Evolutionary conservation across 2,329 filamentous ascomycete species (phyloP).

Genomic region (Aureobasidium sp.): DNA sequence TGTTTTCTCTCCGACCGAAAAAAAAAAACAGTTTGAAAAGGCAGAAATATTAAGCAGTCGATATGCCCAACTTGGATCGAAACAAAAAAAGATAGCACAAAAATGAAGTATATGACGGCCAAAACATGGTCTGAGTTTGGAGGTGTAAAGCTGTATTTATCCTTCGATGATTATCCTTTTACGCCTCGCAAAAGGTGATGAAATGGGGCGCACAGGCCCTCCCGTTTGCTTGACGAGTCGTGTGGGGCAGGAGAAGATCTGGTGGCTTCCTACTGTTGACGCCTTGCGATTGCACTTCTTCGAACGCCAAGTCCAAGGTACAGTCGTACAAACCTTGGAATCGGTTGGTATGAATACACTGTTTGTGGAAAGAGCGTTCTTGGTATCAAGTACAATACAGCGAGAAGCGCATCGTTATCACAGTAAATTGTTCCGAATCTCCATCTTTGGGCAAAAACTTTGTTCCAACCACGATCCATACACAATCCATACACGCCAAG

Average conservation of each 20-base stretch:
- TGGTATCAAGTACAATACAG: background rate
- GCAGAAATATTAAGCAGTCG: background rate
- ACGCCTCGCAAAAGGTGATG: background rate
- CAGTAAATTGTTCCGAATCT: background rate
- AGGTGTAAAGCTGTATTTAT: background rate
- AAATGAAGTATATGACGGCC: background rate
- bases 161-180: conserved; percentile 4
- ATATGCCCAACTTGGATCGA: background rate
- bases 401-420: background rate
- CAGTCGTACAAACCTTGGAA: background rate
- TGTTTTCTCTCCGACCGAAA: background rate
- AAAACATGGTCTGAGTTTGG: background rate
- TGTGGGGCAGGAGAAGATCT: background rate
- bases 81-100: background rate
- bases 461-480: background rate
- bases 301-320: background rate
- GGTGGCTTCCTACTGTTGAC: background rate
- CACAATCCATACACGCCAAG: background rate
- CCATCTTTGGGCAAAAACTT: background rate
- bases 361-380: too few relatives aligned
- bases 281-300: background rate
- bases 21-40: too few relatives aligned
- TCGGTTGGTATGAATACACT: background rate
- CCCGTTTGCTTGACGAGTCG: background rate
- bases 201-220: conserved; percentile 1